A percentile compares a stretch with the other conserved stretches of the same genome.
Conservation (phyloP, 108 stramenopile species). For the Nitzschia sp. region DNA sequence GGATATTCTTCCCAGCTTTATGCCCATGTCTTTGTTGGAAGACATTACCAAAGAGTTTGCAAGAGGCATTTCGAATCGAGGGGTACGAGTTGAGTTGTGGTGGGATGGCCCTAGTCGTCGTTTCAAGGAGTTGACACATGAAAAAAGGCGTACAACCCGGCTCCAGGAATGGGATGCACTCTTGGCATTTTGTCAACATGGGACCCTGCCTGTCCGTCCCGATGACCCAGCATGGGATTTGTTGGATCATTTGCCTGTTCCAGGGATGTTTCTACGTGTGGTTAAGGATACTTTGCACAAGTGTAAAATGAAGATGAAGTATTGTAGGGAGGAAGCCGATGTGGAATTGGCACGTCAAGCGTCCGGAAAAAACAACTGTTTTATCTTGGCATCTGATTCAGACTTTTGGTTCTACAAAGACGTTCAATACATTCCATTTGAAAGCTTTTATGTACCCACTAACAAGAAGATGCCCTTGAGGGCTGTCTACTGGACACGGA, state of each 20-base stretch:
- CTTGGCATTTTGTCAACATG: constrained; percentile 47
- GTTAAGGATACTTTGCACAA: constrained; percentile 21
- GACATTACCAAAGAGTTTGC: constrained; percentile 47
- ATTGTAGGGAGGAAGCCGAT: constrained; percentile 69
- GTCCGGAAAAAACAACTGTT: constrained; percentile 35
- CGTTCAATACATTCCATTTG: constrained; percentile 54
- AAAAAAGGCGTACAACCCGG: constrained; percentile 25
- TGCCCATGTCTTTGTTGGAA: constrained; percentile 48
- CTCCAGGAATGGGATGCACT: constrained; percentile 41
- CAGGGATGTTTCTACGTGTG: constrained; percentile 38
- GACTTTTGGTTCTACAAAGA: constrained; percentile 66
- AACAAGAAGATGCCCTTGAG: constrained; percentile 10
- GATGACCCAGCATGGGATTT: constrained; percentile 25
- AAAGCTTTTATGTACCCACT: constrained; percentile 1
- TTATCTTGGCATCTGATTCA: constrained; percentile 54
- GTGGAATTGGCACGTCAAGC: constrained; percentile 50
- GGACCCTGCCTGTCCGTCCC: constrained; percentile 35
- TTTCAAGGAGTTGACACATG: constrained; percentile 35
- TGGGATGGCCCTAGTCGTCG: constrained; percentile 57
- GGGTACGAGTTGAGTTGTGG: constrained; percentile 36
- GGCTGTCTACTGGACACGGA: constrained; percentile 11
- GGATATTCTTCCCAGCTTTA: constrained; percentile 43
- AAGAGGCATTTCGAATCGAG: constrained; percentile 23
- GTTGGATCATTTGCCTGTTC: constrained; percentile 40
- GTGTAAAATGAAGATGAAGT: constrained; percentile 25